Base-by-base conservation (phyloP, 345 rosid genomes). In the Acer negundo region DNA sequence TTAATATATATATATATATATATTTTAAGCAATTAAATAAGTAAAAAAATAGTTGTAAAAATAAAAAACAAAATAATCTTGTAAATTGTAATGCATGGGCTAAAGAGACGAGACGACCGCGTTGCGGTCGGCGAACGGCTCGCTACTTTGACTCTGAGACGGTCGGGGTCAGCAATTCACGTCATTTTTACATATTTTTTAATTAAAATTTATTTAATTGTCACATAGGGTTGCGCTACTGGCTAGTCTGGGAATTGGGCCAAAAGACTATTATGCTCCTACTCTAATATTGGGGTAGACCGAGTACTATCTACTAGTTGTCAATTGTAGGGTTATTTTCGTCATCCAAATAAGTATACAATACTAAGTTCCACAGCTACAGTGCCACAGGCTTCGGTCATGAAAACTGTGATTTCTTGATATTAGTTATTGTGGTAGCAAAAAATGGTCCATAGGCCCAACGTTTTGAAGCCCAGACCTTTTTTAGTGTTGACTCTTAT, bases 111-210 rank as follows among this genome's bases (percentile, higher is more conserved):
- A 76, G 89, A 87, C 87, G 88, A 85, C 90, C 85, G 90, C 92
- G 95, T 82, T 88, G 81, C 93, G 86, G 93, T 84, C 91, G 95
- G 84, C 97, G 91, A 85, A 86, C 91, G 89, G 73, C 75, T 84
- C 96, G 95, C 90, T 82, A 72, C 84, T 86, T 89, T 84, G 91
- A 89, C 89, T 77, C 70, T 75, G 78, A 70, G 82, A 61, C 74
- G 86, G 86, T 88, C 88, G 85, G 88, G 88, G 63, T 59, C 26
- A 19, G 81, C 68, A 40, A 65, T 75, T 79, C 82, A 79, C 80
- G 75, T 83, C 85, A 81, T 72, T 70, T 44, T 61, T n/a, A 22
- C 15, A 69, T 78, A 26, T 62, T 44, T n/a, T 31, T 11, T 12
- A 6, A 46, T 9, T 46, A 46, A 46, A 11, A 10, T 42, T 10